Conservation (phyloP, 2,329 filamentous ascomycete species). For the Ceratocystis diversiconidia region DNA sequence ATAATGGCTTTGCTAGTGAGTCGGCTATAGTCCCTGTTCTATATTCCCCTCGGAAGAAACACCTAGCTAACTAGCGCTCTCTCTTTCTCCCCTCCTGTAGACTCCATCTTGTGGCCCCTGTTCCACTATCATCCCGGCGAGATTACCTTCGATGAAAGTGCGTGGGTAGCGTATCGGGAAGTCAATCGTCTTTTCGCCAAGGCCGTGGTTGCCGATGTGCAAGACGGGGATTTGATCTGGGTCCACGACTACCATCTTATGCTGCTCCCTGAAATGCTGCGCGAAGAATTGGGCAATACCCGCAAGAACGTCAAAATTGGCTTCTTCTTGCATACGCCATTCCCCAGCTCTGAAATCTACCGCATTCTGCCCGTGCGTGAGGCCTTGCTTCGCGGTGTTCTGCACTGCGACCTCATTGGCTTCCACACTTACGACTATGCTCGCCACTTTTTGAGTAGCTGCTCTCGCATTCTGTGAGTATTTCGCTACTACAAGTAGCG, state of each 20-base stretch:
- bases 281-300: constrained; percentile 65
- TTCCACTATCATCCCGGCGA: constrained; percentile 98
- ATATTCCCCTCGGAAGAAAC: background rate
- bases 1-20: constrained; percentile 95
- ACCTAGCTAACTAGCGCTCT: background rate
- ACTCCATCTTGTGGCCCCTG: constrained; percentile 95
- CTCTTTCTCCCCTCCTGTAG: constrained; percentile 29
- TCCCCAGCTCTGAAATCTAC: constrained; percentile 94
- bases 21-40: constrained; percentile 11
- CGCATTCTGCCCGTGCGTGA: constrained; percentile 87
- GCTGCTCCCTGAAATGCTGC: constrained; percentile 89
- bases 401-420: constrained; percentile 89
- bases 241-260: constrained; percentile 98
- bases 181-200: constrained; percentile 88
- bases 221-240: constrained; percentile 92
- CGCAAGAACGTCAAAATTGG: constrained; percentile 94
- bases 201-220: constrained; percentile 70
- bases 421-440: constrained; percentile 99
- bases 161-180: constrained; percentile 85
- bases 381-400: constrained; percentile 69
- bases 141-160: constrained; percentile 91
- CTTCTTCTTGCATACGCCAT: constrained; percentile 95
- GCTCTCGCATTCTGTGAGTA: constrained; percentile 73
- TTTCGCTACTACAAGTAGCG: no score
- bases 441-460: constrained; percentile 92